Base-by-base conservation (phyloP, 805 yeast species). In the Yarrowia sp. region DNA sequence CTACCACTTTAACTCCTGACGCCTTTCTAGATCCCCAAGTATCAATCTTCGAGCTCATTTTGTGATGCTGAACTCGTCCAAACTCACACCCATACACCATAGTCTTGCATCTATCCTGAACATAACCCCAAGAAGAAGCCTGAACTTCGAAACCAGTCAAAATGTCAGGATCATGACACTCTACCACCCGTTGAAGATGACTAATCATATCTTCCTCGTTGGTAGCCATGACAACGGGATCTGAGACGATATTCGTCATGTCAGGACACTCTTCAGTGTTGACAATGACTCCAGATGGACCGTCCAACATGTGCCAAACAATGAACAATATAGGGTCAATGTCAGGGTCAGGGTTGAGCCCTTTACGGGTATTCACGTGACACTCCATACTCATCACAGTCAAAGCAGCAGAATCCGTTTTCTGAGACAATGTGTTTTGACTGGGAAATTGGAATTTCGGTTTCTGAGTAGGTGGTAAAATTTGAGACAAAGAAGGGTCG, bases 71-170 rank as follows among this genome's bases (percentile, higher is more conserved):
- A 0, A 88, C 88, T 68, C 97, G 79, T n/a, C 84, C 76, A 3
- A 92, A 71, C 72, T 91, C 89, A 12, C 83, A 77, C 1, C 84
- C 84, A 73, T 82, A 82, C 1, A 75, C 77, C 0, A 69, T 70
- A 15, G 36, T 43, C 48, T 55, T 65, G 46, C 67, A 38, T 8
- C 99, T 77, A 66, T 90, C 95, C 35, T 90, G 82, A 0, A 93
- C 67, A 74, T 90, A 95, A 0, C 99, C 98, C 98, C 98, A 94
- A 0, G 98, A 91, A 0, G 84, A 73, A 0, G 87, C 79, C 71
- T 91, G 90, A 7, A 91, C 83, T 74, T 95, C 99, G 76, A 84
- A 95, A 0, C 98, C 98, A 0, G 91, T 83, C 7, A 95, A 74
- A 40, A 95, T 86, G 76, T 95, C 99, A 0, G 98, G 98, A 75